Percentiles rank a stretch among this genome's conserved stretches.
Evolutionary conservation across 2,329 filamentous ascomycete species (phyloP).

Genomic region (Furcasterigmium furcatum): DNA sequence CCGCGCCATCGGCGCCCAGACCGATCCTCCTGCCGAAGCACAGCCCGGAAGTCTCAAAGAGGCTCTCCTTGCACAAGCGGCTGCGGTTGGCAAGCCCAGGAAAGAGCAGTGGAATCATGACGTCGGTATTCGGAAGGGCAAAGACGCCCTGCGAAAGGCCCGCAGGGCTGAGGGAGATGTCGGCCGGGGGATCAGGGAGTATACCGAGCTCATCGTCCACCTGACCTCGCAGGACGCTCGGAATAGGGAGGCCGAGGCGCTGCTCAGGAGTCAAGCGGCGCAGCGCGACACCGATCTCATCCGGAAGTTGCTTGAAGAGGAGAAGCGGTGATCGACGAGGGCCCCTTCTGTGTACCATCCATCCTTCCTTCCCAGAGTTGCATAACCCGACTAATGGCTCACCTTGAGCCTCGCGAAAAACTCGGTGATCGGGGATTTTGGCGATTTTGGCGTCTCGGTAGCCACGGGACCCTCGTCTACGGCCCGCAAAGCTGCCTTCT

Average conservation of each 20-base stretch:
- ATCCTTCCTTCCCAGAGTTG: too few species aligned
- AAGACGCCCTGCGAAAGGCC: constrained; percentile 48
- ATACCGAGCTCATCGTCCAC: constrained; percentile 52
- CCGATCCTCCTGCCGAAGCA: constrained; percentile 29
- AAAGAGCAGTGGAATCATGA: constrained; percentile 54
- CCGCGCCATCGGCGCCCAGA: constrained; percentile 44
- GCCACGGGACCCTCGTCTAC: constrained; percentile 6
- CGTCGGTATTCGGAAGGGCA: constrained; percentile 53
- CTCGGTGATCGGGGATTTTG: constrained; percentile 29
- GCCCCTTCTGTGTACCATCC: too few species aligned
- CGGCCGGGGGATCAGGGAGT: constrained; percentile 59
- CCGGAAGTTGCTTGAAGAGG: constrained; percentile 43
- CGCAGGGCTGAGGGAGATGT: constrained; percentile 47
- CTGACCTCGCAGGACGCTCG: constrained; percentile 36
- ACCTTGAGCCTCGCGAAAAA: constrained; percentile 42
- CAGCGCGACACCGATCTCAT: constrained; percentile 47
- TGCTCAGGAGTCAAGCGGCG: constrained; percentile 41
- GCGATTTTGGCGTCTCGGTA: constrained; percentile 15
- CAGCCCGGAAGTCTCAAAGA: constrained; percentile 11
- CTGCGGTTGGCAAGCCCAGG: constrained; percentile 18
- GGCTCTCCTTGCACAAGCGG: constrained; percentile 11
- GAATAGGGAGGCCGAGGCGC: constrained; percentile 22
- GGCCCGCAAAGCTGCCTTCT: constrained; percentile 14
- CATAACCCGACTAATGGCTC: background rate
- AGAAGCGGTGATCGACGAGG: constrained; percentile 27